Base-by-base conservation (phyloP, 192 early-diverging fungal species). In the Entomortierella beljakovae region DNA sequence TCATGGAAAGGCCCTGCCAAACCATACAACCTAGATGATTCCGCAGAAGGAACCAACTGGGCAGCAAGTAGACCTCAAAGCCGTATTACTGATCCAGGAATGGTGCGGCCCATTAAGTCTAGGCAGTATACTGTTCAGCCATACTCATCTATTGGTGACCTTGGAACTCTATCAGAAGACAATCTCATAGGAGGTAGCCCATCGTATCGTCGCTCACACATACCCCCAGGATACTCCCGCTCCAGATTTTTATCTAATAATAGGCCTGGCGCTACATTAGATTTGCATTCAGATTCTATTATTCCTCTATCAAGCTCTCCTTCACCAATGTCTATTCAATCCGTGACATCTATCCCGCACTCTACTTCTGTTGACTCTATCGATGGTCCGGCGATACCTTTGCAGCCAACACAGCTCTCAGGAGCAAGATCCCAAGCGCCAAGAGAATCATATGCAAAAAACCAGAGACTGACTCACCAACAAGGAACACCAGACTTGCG, bases 71-170 rank as follows among this genome's bases (percentile, higher is more conserved):
- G 67, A 32, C 75, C 67, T 22, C 22, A n/a, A 33, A 64, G 65
- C 46, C 43, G 29, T 26, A 26, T 38, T 10, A 29, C 63, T 18
- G 58, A 54, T 11, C n/a, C 71, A 2, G 29, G 23, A 18, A 6
- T 50, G 26, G 7, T 49, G 18, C 20, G 46, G 22, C 34, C 65
- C 0, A 16, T 31, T 33, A 79, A 65, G 33, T 46, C 75, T 3
- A 46, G 68, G 20, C 75, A 49, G 20, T 79, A 79, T 34, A 79
- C 75, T n/a, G 68, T 79, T 6, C 61, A 79, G 29, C 75, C 75
- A 6, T 79, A 79, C 37, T 42, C 68, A 0, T 79, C 75, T 25
- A 42, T 54, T 13, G 35, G 53, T 3, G 68, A 61, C 25, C 46
- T 79, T 29, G 28, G 34, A 7, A 33, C 59, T 16, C 34, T 35